Conservation (phyloP, 23 red algal species). For the Gracilaria caudata region DNA sequence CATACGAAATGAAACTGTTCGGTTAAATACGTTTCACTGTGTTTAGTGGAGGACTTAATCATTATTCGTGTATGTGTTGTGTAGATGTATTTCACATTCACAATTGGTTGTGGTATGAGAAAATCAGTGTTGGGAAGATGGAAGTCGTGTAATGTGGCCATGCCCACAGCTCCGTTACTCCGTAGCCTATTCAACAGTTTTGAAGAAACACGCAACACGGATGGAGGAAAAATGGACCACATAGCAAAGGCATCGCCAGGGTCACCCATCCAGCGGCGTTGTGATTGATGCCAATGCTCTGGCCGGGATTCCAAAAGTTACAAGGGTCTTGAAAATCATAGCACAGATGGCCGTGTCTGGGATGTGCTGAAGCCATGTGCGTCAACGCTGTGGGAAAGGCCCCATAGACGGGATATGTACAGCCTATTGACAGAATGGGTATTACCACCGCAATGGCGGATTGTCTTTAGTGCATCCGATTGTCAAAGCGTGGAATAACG, state of each 20-base stretch:
- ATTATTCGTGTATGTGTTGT: too few relatives aligned
- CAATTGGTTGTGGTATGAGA: too few relatives aligned
- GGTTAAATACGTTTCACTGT: too few relatives aligned
- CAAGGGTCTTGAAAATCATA: not conserved
- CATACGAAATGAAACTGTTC: too few relatives aligned
- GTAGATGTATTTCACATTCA: too few relatives aligned
- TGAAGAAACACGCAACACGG: not conserved
- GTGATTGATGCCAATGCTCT: not conserved
- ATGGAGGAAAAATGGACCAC: not conserved
- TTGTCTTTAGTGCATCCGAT: not conserved
- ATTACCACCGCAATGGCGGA: not conserved
- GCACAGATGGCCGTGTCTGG: not conserved
- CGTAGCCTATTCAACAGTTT: not conserved
- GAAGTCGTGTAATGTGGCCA: too few relatives aligned
- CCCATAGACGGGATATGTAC: not conserved
- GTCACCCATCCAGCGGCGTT: not conserved
- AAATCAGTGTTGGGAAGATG: too few relatives aligned
- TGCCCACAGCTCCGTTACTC: not conserved
- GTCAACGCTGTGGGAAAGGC: not conserved
- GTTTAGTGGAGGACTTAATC: too few relatives aligned
- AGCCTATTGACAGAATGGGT: not conserved
- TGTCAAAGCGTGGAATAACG: not conserved
- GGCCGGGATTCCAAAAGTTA: not conserved
- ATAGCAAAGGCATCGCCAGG: not conserved
- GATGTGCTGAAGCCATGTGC: not conserved